A percentile compares a stretch with the other conserved stretches of the same genome.
These are phyloP conservation scores for Verticillium longisporum DNA, from an alignment of 2,329 filamentous ascomycete species.

Conservation along the genomic window DNA sequence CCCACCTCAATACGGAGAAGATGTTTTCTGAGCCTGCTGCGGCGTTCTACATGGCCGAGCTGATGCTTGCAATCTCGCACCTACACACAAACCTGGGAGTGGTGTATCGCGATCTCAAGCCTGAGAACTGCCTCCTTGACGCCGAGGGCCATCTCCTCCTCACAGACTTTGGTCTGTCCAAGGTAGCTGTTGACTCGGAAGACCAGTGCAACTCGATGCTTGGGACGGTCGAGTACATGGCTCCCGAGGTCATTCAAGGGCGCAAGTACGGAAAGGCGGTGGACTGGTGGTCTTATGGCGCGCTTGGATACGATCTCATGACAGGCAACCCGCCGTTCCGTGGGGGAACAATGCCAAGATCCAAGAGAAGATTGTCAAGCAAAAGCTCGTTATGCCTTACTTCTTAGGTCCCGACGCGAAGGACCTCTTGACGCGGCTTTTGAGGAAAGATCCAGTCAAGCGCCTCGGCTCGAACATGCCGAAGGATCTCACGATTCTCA, in stretches of 20 bases:
- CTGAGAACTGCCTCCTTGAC: constrained; percentile 94
- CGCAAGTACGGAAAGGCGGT: constrained; percentile 89
- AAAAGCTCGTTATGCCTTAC: constrained; percentile 84
- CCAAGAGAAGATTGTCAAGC: constrained; percentile 90
- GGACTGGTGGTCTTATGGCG: constrained; percentile 98
- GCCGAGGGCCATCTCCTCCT: constrained; percentile 85
- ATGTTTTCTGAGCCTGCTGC: constrained; percentile 90
- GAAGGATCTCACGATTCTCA: constrained; percentile 78
- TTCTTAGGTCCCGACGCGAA: constrained; percentile 89
- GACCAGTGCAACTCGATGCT: constrained; percentile 78
- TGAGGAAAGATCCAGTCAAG: constrained; percentile 89
- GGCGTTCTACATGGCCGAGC: constrained; percentile 98
- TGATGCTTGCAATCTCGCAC: constrained; percentile 89
- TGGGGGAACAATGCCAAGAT: constrained; percentile 89
- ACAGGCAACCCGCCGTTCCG: constrained; percentile 89
- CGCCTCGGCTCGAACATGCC: constrained; percentile 83
- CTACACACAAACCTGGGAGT: constrained; percentile 88
- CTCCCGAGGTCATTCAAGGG: constrained; percentile 84
- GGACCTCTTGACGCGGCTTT: constrained; percentile 80
- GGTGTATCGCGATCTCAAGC: constrained; percentile 94
- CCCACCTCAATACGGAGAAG: constrained; percentile 85
- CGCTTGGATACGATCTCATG: constrained; percentile 84
- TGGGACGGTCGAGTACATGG: constrained; percentile 98
- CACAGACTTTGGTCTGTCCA: constrained; percentile 95
- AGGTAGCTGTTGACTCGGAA: constrained; percentile 71